A percentile compares a stretch with the other conserved stretches of the same genome.
Conservation (phyloP, 441 rosid genomes). For the Pelargonium citronellum region DNA sequence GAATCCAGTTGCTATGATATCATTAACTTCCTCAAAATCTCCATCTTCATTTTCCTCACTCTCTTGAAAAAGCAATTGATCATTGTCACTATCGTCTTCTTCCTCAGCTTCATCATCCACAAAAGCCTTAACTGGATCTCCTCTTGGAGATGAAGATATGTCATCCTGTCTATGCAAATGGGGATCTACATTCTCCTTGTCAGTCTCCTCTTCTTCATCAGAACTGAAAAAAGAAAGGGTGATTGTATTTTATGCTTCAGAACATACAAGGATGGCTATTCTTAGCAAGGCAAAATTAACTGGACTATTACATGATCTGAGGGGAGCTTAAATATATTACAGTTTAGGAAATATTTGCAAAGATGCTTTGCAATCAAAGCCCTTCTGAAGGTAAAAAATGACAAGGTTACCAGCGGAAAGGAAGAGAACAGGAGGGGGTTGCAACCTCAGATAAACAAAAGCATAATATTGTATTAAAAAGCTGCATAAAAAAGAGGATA, state of each 20-base stretch:
- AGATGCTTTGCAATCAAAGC: neutral
- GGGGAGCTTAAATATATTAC: neutral
- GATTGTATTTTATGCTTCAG: constrained; percentile 12
- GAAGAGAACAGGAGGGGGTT: neutral
- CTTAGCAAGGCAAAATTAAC: neutral
- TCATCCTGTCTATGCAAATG: constrained; percentile 27
- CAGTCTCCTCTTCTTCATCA: constrained; percentile 56
- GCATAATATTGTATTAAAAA: neutral
- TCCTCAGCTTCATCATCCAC: constrained; percentile 90
- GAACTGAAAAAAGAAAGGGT: constrained; percentile 34
- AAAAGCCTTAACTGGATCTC: constrained; percentile 75
- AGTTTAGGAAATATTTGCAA: neutral
- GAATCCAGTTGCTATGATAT: constrained; percentile 62
- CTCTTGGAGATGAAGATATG: constrained; percentile 40
- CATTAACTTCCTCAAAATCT: constrained; percentile 58
- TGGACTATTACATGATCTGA: neutral
- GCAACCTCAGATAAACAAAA: neutral
- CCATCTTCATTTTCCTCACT: constrained; percentile 71
- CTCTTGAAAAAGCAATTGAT: constrained; percentile 54
- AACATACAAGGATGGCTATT: neutral
- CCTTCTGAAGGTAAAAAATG: neutral
- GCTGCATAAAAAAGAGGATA: neutral
- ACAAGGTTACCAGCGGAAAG: neutral
- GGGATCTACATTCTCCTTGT: constrained; percentile 49
- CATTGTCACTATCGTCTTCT: constrained; percentile 92